phyloP scores from a whole-genome alignment of 768 basidiomycete species.

The Serendipita indica region DNA sequence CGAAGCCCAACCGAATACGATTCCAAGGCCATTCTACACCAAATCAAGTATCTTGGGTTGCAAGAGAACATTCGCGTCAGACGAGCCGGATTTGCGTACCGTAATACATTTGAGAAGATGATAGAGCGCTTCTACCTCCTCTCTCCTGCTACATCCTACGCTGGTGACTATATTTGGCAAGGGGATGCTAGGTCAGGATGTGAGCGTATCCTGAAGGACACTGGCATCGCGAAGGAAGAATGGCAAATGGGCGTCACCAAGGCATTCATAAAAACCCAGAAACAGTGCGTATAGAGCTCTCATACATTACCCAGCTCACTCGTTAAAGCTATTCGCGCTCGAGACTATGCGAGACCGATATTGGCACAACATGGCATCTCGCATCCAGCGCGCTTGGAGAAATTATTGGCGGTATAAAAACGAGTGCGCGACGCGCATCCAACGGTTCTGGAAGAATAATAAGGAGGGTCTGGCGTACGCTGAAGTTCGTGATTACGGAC shows the following conservation, averaged over 20 bases:
- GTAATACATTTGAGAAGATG: conserved; percentile 98
- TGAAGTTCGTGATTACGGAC: conserved; percentile 86
- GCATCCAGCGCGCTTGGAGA: conserved; percentile 92
- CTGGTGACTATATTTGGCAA: conserved; percentile 95
- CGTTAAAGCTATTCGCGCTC: conserved; percentile 72
- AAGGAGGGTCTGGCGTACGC: conserved; percentile 85
- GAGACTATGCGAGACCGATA: conserved; percentile 98
- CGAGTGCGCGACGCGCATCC: conserved; percentile 88
- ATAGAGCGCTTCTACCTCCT: conserved; percentile 94
- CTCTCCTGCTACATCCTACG: conserved; percentile 90
- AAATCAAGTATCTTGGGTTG: conserved; percentile 96
- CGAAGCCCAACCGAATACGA: conserved; percentile 87
- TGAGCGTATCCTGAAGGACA: conserved; percentile 82
- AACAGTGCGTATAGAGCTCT: conserved; percentile 41
- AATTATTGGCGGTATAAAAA: conserved; percentile 93
- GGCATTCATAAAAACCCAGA: conserved; percentile 99
- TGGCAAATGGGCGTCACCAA: conserved; percentile 99
- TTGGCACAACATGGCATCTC: conserved; percentile 98
- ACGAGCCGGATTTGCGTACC: conserved; percentile 92
- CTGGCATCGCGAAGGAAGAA: conserved; percentile 89
- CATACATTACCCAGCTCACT: neutral
- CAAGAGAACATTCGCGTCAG: conserved; percentile 98
- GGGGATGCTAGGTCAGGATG: conserved; percentile 86
- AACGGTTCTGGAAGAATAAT: conserved; percentile 98
- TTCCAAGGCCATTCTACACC: conserved; percentile 86